Percentiles rank a stretch among this genome's conserved stretches.
These are phyloP conservation scores for Amauroascus niger DNA, from an alignment of 2,329 filamentous ascomycete genomes.

Conservation along the genomic window DNA sequence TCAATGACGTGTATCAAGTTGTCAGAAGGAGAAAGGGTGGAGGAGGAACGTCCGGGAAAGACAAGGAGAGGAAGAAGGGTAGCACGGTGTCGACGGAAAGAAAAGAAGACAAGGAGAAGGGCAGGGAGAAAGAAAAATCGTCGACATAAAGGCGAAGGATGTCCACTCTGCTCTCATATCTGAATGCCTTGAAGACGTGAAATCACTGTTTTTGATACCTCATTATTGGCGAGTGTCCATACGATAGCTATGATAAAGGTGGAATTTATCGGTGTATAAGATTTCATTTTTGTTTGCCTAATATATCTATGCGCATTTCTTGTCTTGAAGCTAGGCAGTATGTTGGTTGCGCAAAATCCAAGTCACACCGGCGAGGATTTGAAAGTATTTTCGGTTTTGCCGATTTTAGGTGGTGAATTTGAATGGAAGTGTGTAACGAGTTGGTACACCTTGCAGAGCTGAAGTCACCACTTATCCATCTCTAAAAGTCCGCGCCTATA, in stretches of 20 bases:
- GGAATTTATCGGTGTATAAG: background rate
- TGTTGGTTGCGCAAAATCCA: no score
- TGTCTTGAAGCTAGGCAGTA: no score
- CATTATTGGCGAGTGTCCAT: background rate
- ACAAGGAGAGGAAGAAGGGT: slow-evolving; percentile 24
- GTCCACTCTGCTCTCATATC: background rate
- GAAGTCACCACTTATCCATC: no score
- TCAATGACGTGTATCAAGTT: slow-evolving; percentile 90
- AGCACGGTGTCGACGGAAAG: slow-evolving; percentile 29
- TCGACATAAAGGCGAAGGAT: background rate
- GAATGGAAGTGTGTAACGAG: no score
- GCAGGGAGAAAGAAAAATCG: slow-evolving; percentile 16
- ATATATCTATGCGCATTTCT: background rate
- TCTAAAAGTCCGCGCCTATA: no score
- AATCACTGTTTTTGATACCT: background rate
- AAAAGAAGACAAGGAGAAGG: slow-evolving; percentile 23
- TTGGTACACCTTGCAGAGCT: no score
- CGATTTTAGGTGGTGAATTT: no score
- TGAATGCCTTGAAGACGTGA: background rate
- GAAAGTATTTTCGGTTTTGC: no score
- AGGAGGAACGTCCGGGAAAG: slow-evolving; percentile 25
- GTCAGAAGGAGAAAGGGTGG: slow-evolving; percentile 48
- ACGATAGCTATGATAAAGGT: slow-evolving; percentile 6
- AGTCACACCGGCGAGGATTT: no score
- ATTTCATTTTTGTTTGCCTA: background rate